Conservation (phyloP, 2,329 filamentous ascomycete genomes). For the Neonectria ditissima region DNA sequence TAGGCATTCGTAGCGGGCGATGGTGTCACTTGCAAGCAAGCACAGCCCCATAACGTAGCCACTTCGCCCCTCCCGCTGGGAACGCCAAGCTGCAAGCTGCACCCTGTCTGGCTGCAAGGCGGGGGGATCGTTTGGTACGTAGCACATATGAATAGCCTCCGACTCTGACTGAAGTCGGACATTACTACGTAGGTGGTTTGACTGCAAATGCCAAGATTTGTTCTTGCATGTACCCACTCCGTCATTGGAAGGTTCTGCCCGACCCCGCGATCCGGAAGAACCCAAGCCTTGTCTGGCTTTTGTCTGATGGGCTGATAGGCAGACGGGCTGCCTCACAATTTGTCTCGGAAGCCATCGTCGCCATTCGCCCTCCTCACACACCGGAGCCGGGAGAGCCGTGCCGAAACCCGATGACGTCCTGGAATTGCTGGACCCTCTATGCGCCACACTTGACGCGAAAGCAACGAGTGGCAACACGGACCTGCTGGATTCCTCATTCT, state of each 20-base stretch:
- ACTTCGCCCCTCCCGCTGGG: slow-evolving; percentile 14
- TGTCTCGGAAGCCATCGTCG: slow-evolving; percentile 13
- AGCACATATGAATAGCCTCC: no score
- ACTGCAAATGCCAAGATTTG: slow-evolving; percentile 9
- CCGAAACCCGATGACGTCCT: slow-evolving; percentile 3
- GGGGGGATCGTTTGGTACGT: no score
- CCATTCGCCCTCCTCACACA: background rate
- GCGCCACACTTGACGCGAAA: slow-evolving; percentile 27
- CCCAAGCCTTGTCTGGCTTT: no score
- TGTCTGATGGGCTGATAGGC: slow-evolving; percentile 2
- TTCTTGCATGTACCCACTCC: no score
- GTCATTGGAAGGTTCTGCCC: background rate
- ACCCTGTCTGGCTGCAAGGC: background rate
- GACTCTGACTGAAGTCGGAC: background rate
- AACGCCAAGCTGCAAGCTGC: slow-evolving; percentile 9
- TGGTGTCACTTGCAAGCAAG: slow-evolving; percentile 24
- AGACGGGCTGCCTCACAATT: slow-evolving; percentile 18
- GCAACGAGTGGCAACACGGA: background rate
- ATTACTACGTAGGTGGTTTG: no score
- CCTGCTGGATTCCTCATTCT: slow-evolving; percentile 12
- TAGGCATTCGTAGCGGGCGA: background rate
- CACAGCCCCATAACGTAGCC: slow-evolving; percentile 18
- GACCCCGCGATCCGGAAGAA: slow-evolving; percentile 19
- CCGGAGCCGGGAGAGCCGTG: slow-evolving; percentile 20
- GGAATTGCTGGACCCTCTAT: slow-evolving; percentile 4